A percentile compares a stretch with the other conserved stretches of the same genome.
Evolutionary conservation across 1,284 basidiomycete species (phyloP).

Genomic region (Trichosporon ovoides): DNA sequence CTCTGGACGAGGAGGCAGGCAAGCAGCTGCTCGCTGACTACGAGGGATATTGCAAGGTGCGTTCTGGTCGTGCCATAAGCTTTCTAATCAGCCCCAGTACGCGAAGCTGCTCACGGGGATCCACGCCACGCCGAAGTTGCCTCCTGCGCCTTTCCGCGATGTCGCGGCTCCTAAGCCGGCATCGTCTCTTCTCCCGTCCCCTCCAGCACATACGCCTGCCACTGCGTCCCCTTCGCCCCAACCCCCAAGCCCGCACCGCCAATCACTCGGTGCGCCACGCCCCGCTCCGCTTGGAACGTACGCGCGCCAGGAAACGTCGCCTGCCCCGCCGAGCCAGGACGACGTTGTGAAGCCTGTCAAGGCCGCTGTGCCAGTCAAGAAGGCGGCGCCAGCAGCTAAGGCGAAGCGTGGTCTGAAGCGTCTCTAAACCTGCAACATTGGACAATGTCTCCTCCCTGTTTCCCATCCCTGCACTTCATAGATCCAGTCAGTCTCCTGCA

Average conservation of each 20-base stretch:
- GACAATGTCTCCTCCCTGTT: too few relatives aligned
- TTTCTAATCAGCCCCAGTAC: constrained; percentile 15
- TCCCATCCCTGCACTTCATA: too few relatives aligned
- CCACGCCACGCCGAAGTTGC: constrained; percentile 27
- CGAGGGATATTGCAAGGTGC: constrained; percentile 65
- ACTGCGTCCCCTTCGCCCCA: constrained; percentile 8
- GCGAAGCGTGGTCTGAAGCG: constrained; percentile 46
- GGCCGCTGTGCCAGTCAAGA: constrained; percentile 26
- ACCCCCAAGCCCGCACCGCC: not conserved
- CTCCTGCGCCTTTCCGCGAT: constrained; percentile 21
- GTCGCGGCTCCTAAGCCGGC: not conserved
- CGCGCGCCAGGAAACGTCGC: constrained; percentile 35
- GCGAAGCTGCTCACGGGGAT: constrained; percentile 28
- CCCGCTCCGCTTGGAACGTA: constrained; percentile 28
- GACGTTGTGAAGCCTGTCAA: constrained; percentile 9
- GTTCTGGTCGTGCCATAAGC: constrained; percentile 5
- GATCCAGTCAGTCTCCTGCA: too few relatives aligned
- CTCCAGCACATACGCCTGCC: constrained; percentile 8
- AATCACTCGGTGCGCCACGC: not conserved
- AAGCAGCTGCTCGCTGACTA: constrained; percentile 85
- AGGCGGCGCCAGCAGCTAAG: constrained; percentile 23
- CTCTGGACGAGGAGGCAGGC: constrained; percentile 88
- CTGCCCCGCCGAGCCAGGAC: constrained; percentile 16
- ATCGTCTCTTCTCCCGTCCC: constrained; percentile 15
- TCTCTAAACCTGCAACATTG: constrained; percentile 27